Evolutionary conservation across 2,329 filamentous ascomycete species (phyloP).

Genomic region (Aspergillus phoenicis): DNA sequence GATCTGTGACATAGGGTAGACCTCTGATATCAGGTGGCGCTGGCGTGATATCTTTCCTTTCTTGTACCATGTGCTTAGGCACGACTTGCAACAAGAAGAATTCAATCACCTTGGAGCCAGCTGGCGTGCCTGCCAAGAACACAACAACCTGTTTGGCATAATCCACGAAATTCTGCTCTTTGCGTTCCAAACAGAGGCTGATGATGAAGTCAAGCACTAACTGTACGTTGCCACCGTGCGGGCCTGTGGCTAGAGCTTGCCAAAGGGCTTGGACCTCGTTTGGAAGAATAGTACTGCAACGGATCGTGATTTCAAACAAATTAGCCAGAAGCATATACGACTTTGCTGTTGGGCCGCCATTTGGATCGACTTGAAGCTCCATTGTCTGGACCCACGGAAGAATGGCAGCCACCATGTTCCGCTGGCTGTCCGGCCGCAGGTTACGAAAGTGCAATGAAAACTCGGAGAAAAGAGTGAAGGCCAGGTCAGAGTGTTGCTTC

Average conservation of each 20-base stretch:
- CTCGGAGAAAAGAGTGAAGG: slow-evolving; percentile 93
- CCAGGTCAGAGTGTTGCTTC: slow-evolving; percentile 83
- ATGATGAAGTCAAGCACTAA: slow-evolving; percentile 97
- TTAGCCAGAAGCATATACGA: slow-evolving; percentile 96
- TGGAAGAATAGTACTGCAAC: slow-evolving; percentile 81
- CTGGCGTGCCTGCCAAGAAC: slow-evolving; percentile 82
- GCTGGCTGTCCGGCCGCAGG: slow-evolving; percentile 76
- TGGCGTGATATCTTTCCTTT: slow-evolving; percentile 72
- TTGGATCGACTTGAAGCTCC: slow-evolving; percentile 87
- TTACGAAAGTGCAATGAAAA: slow-evolving; percentile 93
- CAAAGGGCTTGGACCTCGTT: slow-evolving; percentile 97
- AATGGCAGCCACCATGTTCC: slow-evolving; percentile 92
- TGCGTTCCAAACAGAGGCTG: slow-evolving; percentile 83
- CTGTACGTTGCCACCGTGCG: slow-evolving; percentile 90
- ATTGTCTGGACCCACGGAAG: slow-evolving; percentile 95
- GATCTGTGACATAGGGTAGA: slow-evolving; percentile 86
- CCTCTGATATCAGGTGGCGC: slow-evolving; percentile 68
- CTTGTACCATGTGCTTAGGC: slow-evolving; percentile 95
- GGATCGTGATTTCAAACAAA: slow-evolving; percentile 93
- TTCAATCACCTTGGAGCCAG: slow-evolving; percentile 89
- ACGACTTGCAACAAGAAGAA: slow-evolving; percentile 89
- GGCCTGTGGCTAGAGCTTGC: slow-evolving; percentile 92
- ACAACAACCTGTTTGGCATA: slow-evolving; percentile 98
- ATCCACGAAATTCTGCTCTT: slow-evolving; percentile 97
- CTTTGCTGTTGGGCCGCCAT: slow-evolving; percentile 83